Conservation (phyloP, 2,329 filamentous ascomycete species). For the Sporothrix pseudoabietina region DNA sequence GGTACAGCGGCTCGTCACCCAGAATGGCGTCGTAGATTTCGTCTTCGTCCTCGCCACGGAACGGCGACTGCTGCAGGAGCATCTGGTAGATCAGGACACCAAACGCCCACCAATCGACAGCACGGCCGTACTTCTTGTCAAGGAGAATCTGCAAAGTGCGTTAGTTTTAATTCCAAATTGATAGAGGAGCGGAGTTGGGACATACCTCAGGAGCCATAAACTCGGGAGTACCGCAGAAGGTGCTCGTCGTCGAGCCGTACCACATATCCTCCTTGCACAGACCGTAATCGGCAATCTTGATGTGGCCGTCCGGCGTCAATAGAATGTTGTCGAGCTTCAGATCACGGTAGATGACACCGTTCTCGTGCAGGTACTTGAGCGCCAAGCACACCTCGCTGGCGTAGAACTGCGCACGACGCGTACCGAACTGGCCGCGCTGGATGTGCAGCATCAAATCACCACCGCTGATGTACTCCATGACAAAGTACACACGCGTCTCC, state of each 20-base stretch:
- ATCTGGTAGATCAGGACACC: conserved; percentile 99
- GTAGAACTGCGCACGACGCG: conserved; percentile 97
- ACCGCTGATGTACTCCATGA: conserved; percentile 99
- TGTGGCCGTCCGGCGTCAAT: conserved; percentile 90
- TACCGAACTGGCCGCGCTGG: conserved; percentile 92
- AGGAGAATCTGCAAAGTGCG: conserved; percentile 70
- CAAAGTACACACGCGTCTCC: conserved; percentile 96
- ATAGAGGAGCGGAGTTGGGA: background rate
- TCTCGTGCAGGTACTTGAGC: conserved; percentile 98
- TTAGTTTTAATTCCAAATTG: conserved; percentile 11
- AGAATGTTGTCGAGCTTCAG: conserved; percentile 93
- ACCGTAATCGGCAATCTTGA: conserved; percentile 98
- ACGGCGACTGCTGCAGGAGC: conserved; percentile 97
- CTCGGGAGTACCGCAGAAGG: conserved; percentile 98
- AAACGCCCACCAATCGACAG: conserved; percentile 99
- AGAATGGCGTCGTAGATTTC: conserved; percentile 99
- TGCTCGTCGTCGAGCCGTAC: conserved; percentile 95
- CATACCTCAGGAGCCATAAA: conserved; percentile 97
- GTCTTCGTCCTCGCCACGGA: conserved; percentile 97
- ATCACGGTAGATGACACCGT: conserved; percentile 98
- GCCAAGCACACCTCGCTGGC: conserved; percentile 96
- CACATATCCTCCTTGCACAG: conserved; percentile 99
- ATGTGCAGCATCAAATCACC: conserved; percentile 99
- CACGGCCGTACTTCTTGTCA: conserved; percentile 96
- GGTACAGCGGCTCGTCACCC: conserved; percentile 94